A percentile compares a stretch with the other conserved stretches of the same genome.
phyloP scores from a whole-genome alignment of 2,329 filamentous ascomycete genomes.

The Sphaerulina vaccinii region DNA sequence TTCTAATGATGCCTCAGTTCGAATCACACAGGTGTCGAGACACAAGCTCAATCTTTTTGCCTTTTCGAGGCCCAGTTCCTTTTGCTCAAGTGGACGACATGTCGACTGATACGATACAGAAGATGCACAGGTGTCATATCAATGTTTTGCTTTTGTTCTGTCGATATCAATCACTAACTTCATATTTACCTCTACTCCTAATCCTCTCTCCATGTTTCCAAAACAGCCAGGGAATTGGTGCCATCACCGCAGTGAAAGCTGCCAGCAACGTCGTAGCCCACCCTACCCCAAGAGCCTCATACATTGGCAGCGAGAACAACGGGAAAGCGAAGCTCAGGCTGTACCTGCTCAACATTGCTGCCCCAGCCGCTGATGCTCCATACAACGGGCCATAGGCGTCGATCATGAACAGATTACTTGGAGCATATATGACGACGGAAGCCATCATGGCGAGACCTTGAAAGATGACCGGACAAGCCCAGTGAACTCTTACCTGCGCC shows the following conservation, averaged over 20 bases:
- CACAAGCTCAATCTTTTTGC: conserved; percentile 4
- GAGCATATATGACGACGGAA: conserved; percentile 36
- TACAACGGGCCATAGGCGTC: conserved; percentile 43
- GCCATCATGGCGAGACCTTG: conserved; percentile 28
- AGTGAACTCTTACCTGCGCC: conserved; percentile 35
- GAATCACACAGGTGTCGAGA: conserved; percentile 26
- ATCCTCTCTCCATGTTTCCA: conserved; percentile 29
- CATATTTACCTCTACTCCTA: conserved; percentile 21
- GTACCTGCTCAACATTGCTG: conserved; percentile 37
- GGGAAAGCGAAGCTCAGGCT: conserved; percentile 40
- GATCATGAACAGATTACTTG: conserved; percentile 43
- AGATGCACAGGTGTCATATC: too few species aligned
- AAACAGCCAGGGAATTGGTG: conserved; percentile 36
- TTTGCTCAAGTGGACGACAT: too few species aligned
- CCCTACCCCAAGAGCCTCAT: conserved; percentile 40
- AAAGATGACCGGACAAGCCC: conserved; percentile 41
- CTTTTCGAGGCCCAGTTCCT: too few species aligned
- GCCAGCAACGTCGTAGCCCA: conserved; percentile 45
- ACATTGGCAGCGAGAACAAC: conserved; percentile 41
- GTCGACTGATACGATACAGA: too few species aligned
- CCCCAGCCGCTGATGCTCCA: conserved; percentile 39
- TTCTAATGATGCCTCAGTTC: conserved; percentile 12
- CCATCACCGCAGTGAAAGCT: conserved; percentile 36
- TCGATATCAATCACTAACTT: conserved; percentile 19
- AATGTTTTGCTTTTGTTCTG: too few species aligned